Evolutionary conservation across 176 grass and related monocot genomes (phyloP).

Genomic region (Rhynchospora breviuscula): DNA sequence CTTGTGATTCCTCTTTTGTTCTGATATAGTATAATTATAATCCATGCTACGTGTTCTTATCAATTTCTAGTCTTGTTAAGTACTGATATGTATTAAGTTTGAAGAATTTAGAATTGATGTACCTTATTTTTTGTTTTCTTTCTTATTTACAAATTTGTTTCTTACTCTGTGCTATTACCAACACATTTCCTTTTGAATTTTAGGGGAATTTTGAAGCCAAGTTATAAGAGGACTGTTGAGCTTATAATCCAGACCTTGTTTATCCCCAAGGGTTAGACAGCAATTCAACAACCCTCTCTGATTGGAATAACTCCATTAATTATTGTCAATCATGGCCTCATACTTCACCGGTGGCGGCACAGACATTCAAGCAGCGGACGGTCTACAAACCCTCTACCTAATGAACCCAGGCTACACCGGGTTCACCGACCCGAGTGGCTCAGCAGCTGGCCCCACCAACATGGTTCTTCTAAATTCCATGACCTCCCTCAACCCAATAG

Average conservation of each 20-base stretch:
- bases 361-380: constrained; percentile 70
- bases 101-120: background rate
- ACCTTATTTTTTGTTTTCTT: constrained; percentile 4
- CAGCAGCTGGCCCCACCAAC: constrained; percentile 40
- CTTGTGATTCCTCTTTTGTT: background rate
- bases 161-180: background rate
- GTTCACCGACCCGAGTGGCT: constrained; percentile 36
- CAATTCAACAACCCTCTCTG: background rate
- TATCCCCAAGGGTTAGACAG: background rate
- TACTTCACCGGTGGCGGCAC: constrained; percentile 68
- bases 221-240: background rate
- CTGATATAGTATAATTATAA: background rate
- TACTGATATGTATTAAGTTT: constrained; percentile 19
- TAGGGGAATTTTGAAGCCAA: constrained; percentile 16
- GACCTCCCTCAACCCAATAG: constrained; percentile 52
- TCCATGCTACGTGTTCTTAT: background rate
- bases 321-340: constrained; percentile 49
- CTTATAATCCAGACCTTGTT: background rate
- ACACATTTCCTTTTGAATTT: background rate
- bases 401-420: constrained; percentile 83
- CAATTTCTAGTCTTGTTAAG: background rate
- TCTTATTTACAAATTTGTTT: background rate
- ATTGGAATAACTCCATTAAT: background rate
- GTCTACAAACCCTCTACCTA: constrained; percentile 88
- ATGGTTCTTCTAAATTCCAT: constrained; percentile 88